These are phyloP conservation scores for Ilyonectria mors-panacis DNA, from an alignment of 2,329 filamentous ascomycete species.

Conservation along the genomic window DNA sequence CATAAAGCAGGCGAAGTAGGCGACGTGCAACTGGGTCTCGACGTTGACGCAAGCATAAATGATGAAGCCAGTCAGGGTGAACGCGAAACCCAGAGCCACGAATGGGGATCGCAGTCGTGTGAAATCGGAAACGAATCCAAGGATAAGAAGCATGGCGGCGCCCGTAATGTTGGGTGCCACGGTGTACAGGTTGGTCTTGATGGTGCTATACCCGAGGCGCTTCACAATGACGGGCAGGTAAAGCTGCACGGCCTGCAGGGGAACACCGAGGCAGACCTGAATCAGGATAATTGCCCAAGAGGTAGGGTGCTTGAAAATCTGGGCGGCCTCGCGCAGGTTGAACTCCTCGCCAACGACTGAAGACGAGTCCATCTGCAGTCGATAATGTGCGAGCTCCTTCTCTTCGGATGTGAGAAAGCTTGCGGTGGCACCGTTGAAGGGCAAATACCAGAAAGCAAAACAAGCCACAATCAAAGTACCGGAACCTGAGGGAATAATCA, in stretches of 20 bases:
- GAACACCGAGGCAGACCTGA: constrained; percentile 73
- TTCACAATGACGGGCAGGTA: constrained; percentile 71
- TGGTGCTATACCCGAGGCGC: constrained; percentile 62
- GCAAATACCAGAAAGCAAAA: constrained; percentile 80
- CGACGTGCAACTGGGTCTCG: constrained; percentile 71
- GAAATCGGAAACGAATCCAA: constrained; percentile 80
- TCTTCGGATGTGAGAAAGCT: constrained; percentile 77
- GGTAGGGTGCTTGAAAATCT: constrained; percentile 66
- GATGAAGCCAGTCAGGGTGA: constrained; percentile 84
- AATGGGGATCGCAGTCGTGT: constrained; percentile 80
- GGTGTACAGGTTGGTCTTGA: constrained; percentile 83
- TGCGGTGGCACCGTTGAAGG: constrained; percentile 74
- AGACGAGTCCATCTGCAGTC: constrained; percentile 83
- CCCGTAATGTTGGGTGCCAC: constrained; percentile 85
- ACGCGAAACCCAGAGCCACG: constrained; percentile 79
- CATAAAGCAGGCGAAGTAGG: constrained; percentile 85
- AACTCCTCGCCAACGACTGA: constrained; percentile 70
- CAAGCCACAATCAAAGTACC: constrained; percentile 73
- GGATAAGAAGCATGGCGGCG: constrained; percentile 78
- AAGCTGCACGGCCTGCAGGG: constrained; percentile 67
- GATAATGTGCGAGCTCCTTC: constrained; percentile 77
- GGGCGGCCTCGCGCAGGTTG: constrained; percentile 64
- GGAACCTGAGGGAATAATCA: constrained; percentile 31
- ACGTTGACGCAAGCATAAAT: constrained; percentile 82
- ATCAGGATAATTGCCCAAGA: constrained; percentile 67